Evolutionary conservation across 2,329 filamentous ascomycete genomes (phyloP).

Genomic region (Alternaria ventricosa): DNA sequence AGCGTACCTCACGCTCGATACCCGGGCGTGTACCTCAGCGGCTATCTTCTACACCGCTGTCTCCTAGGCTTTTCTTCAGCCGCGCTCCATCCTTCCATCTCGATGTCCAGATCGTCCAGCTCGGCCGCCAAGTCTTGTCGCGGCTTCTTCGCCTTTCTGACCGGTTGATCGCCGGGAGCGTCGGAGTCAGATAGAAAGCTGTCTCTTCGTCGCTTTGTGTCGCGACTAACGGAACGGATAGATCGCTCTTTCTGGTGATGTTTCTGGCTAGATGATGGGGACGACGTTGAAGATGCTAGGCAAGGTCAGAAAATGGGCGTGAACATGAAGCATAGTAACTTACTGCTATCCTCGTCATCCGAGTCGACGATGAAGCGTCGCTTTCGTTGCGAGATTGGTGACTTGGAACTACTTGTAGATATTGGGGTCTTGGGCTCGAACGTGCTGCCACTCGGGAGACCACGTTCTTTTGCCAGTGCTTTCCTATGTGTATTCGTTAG

Average conservation of each 20-base stretch:
- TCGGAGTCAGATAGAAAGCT: not conserved
- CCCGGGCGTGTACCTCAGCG: not conserved
- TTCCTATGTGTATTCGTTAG: not conserved
- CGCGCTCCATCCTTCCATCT: conserved; percentile 2
- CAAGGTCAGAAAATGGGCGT: accelerated
- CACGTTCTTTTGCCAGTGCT: not conserved
- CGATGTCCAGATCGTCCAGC: not conserved
- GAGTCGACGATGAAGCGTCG: not conserved
- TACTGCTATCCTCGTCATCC: not conserved
- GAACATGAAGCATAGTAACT: not conserved
- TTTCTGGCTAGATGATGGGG: not conserved
- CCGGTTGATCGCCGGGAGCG: too few species aligned
- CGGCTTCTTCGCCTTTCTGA: not conserved
- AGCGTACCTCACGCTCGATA: not conserved
- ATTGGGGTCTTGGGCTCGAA: not conserved
- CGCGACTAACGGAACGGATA: accelerated
- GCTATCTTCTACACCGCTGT: not conserved
- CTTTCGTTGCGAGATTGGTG: not conserved
- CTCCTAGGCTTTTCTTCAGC: not conserved
- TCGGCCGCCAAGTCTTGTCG: not conserved
- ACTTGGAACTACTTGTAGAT: not conserved
- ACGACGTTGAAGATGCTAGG: not conserved
- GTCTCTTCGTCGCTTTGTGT: not conserved
- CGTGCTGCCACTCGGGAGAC: not conserved
- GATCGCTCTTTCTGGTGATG: not conserved